A percentile compares a stretch with the other conserved stretches of the same genome.
phyloP scores from a whole-genome alignment of 2,329 filamentous ascomycete genomes.

The Verruconis gallopava region DNA sequence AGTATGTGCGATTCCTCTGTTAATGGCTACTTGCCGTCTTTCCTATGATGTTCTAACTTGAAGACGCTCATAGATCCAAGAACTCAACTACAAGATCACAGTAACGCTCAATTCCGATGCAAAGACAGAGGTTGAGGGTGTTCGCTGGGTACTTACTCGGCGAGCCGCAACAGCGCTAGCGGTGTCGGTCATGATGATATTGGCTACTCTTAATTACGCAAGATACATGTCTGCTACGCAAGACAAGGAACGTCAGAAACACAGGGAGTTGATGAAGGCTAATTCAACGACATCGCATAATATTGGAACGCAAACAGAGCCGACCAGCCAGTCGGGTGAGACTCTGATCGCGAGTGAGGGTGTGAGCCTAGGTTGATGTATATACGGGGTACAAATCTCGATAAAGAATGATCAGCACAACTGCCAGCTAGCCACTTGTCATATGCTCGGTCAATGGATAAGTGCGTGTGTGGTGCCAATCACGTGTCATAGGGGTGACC shows the following conservation, averaged over 20 bases:
- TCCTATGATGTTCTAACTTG: not conserved
- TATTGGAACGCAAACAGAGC: conserved; percentile 4
- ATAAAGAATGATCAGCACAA: too few species aligned
- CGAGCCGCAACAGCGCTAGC: conserved; percentile 49
- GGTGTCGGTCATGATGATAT: conserved; percentile 31
- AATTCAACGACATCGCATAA: not conserved
- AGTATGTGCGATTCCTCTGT: conserved; percentile 35
- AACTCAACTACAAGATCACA: conserved; percentile 93
- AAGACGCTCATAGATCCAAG: conserved; percentile 61
- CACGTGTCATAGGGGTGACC: too few species aligned
- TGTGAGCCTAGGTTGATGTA: conserved; percentile 2
- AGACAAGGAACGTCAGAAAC: conserved; percentile 10
- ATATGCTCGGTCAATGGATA: too few species aligned
- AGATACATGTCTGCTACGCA: conserved; percentile 11
- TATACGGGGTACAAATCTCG: too few species aligned
- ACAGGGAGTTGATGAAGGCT: conserved; percentile 7
- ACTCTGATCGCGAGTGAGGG: conserved; percentile 7
- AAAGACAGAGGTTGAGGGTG: conserved; percentile 79
- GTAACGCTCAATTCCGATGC: conserved; percentile 80
- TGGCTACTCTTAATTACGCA: conserved; percentile 15
- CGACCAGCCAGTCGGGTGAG: conserved; percentile 2
- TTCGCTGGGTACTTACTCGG: conserved; percentile 71
- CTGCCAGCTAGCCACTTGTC: too few species aligned
- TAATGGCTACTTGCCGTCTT: not conserved
- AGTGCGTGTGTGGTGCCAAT: too few species aligned